Base-by-base conservation (phyloP, 257 asterid genomes). In the Jasminum sambac region DNA sequence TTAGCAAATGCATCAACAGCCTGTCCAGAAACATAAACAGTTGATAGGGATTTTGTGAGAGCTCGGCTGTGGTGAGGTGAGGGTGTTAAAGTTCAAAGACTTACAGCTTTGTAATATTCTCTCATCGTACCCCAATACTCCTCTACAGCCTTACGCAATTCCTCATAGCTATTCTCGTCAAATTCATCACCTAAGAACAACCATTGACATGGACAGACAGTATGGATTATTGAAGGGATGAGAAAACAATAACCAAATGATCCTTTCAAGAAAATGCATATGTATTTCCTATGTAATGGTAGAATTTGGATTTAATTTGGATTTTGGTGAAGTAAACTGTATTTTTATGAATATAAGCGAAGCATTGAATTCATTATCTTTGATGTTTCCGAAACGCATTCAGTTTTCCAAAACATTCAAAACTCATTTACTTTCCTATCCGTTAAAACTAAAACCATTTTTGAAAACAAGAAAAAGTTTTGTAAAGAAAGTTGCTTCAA, bases 71-170 rank as follows among this genome's bases (percentile, higher is more conserved):
- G 23, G 21, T 55, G 42, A 44, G 38, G 59, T 24, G 55, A 70
- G 66, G 34, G n/a, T 42, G 42, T 6, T 23, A 40, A 16, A 46
- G 67, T 61, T 52, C 11, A 66, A 76, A 63, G 57, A 72, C 95
- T 78, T 82, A 89, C 97, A 62, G 96, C 88, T 69, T 76, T 83
- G 64, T 84, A 89, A 79, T 89, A 90, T 59, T 80, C 90, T 84
- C 76, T 87, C 98, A 90, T 90, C 1, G 70, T 76, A 23, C 5
- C 50, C 92, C 92, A 82, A 41, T 86, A 81, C 76, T 93, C 89
- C 76, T 2, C 58, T 71, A 79, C 88, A 77, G 96, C 87, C 72
- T 70, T 76, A 40, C 92, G 83, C 72, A 86, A 72, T 59, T 75
- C 84, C 41, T 93, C 95, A 68, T 87, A 93, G 68, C 76, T 69